Evolutionary conservation across 495 filamentous ascomycete species (phyloP).

Genomic region (Penicillium fimorum): DNA sequence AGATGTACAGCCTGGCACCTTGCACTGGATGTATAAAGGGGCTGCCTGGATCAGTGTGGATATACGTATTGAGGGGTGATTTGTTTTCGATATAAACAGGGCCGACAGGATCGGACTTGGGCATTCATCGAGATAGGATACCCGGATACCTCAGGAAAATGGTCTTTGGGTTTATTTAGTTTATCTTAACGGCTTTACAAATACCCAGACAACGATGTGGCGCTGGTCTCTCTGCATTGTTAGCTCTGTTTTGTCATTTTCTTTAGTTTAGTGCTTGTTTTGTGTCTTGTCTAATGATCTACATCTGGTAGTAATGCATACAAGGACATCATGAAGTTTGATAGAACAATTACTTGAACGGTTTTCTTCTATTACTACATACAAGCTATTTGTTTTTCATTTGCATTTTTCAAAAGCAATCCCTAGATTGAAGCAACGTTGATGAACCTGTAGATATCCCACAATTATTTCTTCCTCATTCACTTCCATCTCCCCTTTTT

Average conservation of each 20-base stretch:
- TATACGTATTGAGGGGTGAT: constrained; percentile 2
- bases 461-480: neutral
- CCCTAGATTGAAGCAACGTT: neutral
- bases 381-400: neutral
- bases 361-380: neutral
- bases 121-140: neutral
- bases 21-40: constrained; percentile 11
- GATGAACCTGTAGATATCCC: neutral
- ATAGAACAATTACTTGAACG: neutral
- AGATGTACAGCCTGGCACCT: neutral
- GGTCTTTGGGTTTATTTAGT: constrained; percentile 1
- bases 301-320: neutral
- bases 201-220: constrained; percentile 18
- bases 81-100: neutral
- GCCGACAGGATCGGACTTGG: neutral
- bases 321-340: neutral
- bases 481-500: no score
- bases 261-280: neutral
- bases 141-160: constrained; percentile 4
- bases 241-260: neutral
- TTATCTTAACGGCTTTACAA: constrained; percentile 15
- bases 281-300: neutral
- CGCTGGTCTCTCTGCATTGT: neutral
- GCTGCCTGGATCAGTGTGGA: neutral
- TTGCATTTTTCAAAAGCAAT: neutral